Conservation (phyloP, 2,329 filamentous ascomycete genomes). For the Fusarium globosum region DNA sequence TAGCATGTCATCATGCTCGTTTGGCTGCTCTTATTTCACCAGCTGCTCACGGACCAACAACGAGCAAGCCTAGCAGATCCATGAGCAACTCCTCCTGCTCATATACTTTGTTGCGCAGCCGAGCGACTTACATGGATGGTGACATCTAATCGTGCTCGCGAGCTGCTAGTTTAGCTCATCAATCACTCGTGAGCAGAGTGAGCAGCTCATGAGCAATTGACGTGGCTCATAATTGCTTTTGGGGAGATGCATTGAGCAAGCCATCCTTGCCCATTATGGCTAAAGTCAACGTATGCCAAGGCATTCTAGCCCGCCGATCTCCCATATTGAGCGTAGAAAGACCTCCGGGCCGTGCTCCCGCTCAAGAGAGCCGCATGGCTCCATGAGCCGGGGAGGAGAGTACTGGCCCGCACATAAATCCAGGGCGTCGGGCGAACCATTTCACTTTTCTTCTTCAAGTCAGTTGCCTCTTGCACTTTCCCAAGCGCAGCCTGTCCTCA, state of each 20-base stretch:
- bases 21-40: too few species aligned
- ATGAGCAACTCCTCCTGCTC: neutral
- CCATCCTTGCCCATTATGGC: neutral
- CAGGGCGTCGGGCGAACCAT: neutral
- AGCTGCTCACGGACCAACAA: neutral
- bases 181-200: neutral
- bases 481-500: too few species aligned
- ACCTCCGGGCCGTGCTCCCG: too few species aligned
- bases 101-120: neutral
- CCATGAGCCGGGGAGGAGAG: too few species aligned
- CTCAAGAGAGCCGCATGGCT: neutral
- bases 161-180: neutral
- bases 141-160: accelerated
- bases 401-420: neutral
- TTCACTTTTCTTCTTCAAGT: neutral
- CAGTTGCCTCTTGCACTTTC: neutral
- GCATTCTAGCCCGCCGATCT: neutral
- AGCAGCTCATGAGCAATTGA: neutral
- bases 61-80: neutral
- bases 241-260: neutral
- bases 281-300: neutral
- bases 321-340: neutral
- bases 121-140: accelerated
- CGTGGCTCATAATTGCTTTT: neutral
- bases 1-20: neutral